A percentile compares a stretch with the other conserved stretches of the same genome.
Conservation (phyloP, 169 alveolate species). For the Babesia caballi region DNA sequence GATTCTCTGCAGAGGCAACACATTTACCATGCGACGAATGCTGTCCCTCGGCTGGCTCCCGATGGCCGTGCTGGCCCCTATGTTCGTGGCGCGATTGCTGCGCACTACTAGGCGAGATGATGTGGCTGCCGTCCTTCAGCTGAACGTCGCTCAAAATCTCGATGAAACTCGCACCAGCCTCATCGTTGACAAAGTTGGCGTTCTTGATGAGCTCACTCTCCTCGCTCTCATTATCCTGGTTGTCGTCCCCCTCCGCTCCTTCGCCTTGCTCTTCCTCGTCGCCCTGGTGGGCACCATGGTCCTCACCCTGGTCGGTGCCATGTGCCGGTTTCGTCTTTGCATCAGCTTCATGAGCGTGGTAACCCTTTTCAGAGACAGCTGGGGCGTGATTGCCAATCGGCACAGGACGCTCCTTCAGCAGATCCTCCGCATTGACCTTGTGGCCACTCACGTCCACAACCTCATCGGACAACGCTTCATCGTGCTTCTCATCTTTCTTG, state of each 20-base stretch:
- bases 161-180: conserved; percentile 35
- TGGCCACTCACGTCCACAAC: not conserved
- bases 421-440: not conserved
- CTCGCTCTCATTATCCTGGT: not conserved
- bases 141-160: conserved; percentile 29
- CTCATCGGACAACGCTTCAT: not conserved
- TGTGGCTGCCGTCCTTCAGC: conserved; percentile 8
- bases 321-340: not conserved
- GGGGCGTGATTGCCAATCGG: too few species aligned
- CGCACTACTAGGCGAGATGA: not conserved
- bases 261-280: not conserved
- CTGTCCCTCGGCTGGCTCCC: too few species aligned
- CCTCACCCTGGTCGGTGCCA: not conserved
- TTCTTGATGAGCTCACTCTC: not conserved
- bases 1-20: too few species aligned
- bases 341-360: too few species aligned
- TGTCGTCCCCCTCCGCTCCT: not conserved
- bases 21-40: too few species aligned
- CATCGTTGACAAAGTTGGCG: not conserved
- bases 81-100: not conserved
- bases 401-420: too few species aligned
- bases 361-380: too few species aligned
- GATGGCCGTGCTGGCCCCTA: not conserved
- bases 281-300: too few species aligned
- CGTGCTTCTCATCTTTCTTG: not conserved